A percentile compares a stretch with the other conserved stretches of the same genome.
Evolutionary conservation across 108 stramenopile species (phyloP).

Genomic region (Aurantiochytrium sp.): DNA sequence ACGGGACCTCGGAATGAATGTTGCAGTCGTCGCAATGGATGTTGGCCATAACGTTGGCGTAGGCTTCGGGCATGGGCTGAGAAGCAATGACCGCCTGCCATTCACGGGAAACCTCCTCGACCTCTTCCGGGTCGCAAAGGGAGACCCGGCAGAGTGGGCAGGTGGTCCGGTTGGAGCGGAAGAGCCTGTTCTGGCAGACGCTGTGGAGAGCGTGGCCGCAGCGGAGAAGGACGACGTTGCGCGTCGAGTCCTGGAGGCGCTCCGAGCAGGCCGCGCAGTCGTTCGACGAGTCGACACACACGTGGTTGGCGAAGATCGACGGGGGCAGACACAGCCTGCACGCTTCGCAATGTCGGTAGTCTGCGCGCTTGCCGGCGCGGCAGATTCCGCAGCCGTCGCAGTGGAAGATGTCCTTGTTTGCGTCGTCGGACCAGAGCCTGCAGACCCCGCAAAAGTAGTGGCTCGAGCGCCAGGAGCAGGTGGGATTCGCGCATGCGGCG

Average conservation of each 20-base stretch:
- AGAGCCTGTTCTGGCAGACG: not conserved
- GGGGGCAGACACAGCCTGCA: not conserved
- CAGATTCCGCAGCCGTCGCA: constrained; percentile 12
- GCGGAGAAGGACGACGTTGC: not conserved
- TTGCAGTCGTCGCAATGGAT: not conserved
- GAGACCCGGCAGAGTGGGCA: not conserved
- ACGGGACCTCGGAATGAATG: not conserved
- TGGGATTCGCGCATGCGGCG: not conserved
- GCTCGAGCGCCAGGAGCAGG: not conserved
- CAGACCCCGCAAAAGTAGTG: not conserved
- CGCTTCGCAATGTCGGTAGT: not conserved
- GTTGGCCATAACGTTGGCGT: not conserved
- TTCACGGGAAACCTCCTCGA: not conserved
- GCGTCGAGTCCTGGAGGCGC: not conserved
- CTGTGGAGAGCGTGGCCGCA: not conserved
- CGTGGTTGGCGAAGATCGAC: not conserved
- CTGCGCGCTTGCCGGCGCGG: not conserved
- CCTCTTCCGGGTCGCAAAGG: too few relatives aligned
- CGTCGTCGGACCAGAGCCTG: not conserved
- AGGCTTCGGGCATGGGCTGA: not conserved
- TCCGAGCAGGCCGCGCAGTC: not conserved
- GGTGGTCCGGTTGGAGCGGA: not conserved
- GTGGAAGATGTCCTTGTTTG: not conserved
- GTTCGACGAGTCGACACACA: not conserved
- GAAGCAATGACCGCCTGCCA: not conserved